Percentiles rank a stretch among this genome's conserved stretches.
Evolutionary conservation across 176 grass and related monocot species (phyloP).

Genomic region (Hordeum vulgare): DNA sequence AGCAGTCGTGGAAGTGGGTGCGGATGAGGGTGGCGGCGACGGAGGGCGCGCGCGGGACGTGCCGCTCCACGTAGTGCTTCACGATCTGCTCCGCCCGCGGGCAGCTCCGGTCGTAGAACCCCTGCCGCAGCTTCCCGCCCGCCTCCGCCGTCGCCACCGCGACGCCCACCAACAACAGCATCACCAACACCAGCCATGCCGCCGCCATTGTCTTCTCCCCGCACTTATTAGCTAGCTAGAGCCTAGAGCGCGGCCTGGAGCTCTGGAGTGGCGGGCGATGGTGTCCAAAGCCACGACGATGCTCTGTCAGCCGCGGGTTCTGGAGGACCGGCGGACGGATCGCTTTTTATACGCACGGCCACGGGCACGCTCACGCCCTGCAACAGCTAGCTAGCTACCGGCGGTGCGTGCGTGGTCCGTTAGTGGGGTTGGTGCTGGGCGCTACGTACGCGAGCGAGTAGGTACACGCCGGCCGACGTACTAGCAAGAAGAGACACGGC

Average conservation of each 20-base stretch:
- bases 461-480: not conserved
- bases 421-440: not conserved
- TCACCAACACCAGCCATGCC: not conserved
- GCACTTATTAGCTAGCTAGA: not conserved
- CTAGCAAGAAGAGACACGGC: not conserved
- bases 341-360: not conserved
- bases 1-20: constrained; percentile 98
- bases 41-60: constrained; percentile 56
- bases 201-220: not conserved
- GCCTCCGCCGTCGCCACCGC: not conserved
- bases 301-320: not conserved
- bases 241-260: too few species aligned
- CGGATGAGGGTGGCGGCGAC: constrained; percentile 76
- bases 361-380: not conserved
- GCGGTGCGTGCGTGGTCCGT: not conserved
- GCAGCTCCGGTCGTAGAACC: constrained; percentile 72
- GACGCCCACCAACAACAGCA: not conserved
- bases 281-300: not conserved
- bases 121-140: constrained; percentile 30
- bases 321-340: not conserved
- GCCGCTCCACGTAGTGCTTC: constrained; percentile 43
- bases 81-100: constrained; percentile 74
- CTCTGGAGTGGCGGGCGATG: not conserved
- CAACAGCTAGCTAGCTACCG: not conserved
- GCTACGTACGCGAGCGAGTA: not conserved